Conservation (phyloP, 163 green algal species). For the Scenedesmus sp. region DNA sequence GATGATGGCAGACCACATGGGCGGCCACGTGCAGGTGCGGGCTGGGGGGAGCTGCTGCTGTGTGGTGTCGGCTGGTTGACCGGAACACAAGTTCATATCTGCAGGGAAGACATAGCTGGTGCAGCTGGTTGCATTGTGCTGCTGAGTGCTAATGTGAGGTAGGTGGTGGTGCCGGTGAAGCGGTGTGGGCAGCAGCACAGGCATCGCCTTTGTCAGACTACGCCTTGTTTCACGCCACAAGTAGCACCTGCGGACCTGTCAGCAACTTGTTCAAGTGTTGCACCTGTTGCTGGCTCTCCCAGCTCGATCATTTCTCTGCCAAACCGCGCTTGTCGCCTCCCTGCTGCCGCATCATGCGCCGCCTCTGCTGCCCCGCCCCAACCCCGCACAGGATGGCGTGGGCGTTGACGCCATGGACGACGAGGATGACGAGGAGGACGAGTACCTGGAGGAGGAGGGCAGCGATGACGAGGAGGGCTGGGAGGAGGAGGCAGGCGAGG, state of each 20-base stretch:
- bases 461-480: constrained; percentile 16
- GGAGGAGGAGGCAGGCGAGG: background rate
- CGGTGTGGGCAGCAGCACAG: background rate
- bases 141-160: background rate
- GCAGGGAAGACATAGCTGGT: too few species aligned
- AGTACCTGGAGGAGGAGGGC: constrained; percentile 40
- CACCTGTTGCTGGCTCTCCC: background rate
- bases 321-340: too few species aligned
- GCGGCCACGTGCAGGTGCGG: constrained; percentile 4
- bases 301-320: background rate
- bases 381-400: constrained; percentile 35
- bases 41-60: background rate
- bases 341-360: background rate
- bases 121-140: background rate
- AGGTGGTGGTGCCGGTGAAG: background rate
- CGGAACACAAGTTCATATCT: too few species aligned
- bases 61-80: too few species aligned
- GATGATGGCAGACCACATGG: constrained; percentile 1
- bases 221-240: too few species aligned
- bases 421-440: constrained; percentile 65
- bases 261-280: too few species aligned
- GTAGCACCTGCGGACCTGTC: too few species aligned
- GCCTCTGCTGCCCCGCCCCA: background rate
- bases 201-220: background rate
- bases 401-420: constrained; percentile 53